These are phyloP conservation scores for Periconia sp. DNA, from an alignment of 2,329 filamentous ascomycete species.

Conservation along the genomic window DNA sequence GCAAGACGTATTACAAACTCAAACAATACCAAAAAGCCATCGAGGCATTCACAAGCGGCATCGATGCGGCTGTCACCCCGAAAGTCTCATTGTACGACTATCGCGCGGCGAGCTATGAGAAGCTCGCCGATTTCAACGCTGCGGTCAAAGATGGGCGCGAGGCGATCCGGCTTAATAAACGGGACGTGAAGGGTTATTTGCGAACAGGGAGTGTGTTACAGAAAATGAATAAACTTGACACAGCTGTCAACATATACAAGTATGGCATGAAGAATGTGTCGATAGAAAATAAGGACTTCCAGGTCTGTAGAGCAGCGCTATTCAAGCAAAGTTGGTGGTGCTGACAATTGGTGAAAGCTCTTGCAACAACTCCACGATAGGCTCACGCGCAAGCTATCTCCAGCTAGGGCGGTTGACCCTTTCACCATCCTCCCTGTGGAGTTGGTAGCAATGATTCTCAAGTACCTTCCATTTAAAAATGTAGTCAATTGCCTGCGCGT, in stretches of 20 bases:
- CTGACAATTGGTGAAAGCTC: conserved; percentile 34
- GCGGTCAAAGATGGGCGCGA: conserved; percentile 63
- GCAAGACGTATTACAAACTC: conserved; percentile 42
- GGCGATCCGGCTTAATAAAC: conserved; percentile 59
- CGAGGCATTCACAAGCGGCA: conserved; percentile 40
- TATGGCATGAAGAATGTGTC: conserved; percentile 62
- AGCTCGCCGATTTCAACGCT: conserved; percentile 56
- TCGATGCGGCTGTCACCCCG: conserved; percentile 29
- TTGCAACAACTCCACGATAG: conserved; percentile 56
- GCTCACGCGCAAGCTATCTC: conserved; percentile 49
- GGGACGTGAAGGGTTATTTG: conserved; percentile 64
- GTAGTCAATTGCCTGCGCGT: conserved; percentile 61
- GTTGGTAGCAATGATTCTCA: conserved; percentile 58
- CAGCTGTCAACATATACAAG: conserved; percentile 62
- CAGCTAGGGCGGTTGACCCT: conserved; percentile 56
- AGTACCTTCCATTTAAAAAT: conserved; percentile 59
- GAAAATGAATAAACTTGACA: conserved; percentile 58
- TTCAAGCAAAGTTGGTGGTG: background rate
- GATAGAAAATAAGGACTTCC: conserved; percentile 40
- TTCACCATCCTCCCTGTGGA: conserved; percentile 61
- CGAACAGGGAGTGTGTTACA: conserved; percentile 58
- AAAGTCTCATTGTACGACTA: conserved; percentile 56
- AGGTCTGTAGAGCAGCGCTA: conserved; percentile 18
- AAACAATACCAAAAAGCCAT: conserved; percentile 44
- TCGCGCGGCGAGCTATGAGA: conserved; percentile 62